phyloP scores from a whole-genome alignment of 2,329 filamentous ascomycete genomes.

The Phaeophleospora eucalypticola region DNA sequence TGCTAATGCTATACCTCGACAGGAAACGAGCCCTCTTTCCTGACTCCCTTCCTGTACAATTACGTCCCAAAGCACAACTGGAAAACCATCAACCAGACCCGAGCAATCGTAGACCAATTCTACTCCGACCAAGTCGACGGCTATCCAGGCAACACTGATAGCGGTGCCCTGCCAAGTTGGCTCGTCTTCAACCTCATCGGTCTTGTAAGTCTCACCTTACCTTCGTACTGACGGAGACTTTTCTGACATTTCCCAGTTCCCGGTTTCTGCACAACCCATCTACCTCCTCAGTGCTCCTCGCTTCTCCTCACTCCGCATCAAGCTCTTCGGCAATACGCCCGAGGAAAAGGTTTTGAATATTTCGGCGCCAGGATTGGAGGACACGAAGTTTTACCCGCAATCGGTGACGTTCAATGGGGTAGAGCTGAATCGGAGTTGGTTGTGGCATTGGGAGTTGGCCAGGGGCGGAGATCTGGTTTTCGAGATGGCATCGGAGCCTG shows the following conservation, averaged over 20 bases:
- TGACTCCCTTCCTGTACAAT: conserved; percentile 40
- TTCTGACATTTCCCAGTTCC: conserved; percentile 30
- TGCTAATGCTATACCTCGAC: neutral
- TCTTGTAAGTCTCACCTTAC: conserved; percentile 16
- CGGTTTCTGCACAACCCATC: conserved; percentile 45
- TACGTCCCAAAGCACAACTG: conserved; percentile 33
- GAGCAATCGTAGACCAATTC: conserved; percentile 39
- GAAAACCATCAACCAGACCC: conserved; percentile 35
- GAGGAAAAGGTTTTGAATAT: conserved; percentile 12
- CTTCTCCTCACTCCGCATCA: conserved; percentile 31
- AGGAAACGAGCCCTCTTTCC: conserved; percentile 39
- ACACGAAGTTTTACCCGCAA: conserved; percentile 16
- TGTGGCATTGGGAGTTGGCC: conserved; percentile 14
- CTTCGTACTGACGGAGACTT: too few relatives aligned
- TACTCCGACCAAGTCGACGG: conserved; percentile 39
- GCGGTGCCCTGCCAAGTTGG: conserved; percentile 49
- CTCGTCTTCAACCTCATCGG: conserved; percentile 50
- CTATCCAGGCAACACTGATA: conserved; percentile 46
- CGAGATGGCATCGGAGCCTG: conserved; percentile 14
- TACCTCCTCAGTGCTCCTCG: conserved; percentile 47
- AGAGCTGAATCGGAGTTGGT: conserved; percentile 16
- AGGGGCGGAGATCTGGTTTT: conserved; percentile 19
- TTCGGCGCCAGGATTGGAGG: conserved; percentile 10
- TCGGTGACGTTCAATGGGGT: conserved; percentile 15
- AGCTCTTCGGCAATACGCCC: conserved; percentile 15